Conservation (phyloP, 805 yeast genomes). For the Saccharomycopsis sp. region DNA sequence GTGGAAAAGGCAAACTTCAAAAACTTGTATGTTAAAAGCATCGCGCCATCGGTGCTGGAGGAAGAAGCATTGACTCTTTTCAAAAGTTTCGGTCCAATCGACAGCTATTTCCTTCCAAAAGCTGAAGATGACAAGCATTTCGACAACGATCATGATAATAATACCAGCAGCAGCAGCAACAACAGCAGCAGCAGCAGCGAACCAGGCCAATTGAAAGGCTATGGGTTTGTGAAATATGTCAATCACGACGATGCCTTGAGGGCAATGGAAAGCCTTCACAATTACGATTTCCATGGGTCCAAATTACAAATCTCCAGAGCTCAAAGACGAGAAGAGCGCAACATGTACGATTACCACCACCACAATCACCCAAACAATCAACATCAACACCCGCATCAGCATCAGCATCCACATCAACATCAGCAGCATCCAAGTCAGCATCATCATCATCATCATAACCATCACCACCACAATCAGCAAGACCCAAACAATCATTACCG, state of each 20-base stretch:
- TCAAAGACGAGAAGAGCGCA: constrained; percentile 33
- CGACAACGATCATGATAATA: constrained; percentile 6
- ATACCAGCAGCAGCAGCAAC: background rate
- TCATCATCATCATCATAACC: too few relatives aligned
- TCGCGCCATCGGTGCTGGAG: constrained; percentile 34
- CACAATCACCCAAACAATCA: too few relatives aligned
- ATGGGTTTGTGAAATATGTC: constrained; percentile 46
- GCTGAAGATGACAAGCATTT: constrained; percentile 23
- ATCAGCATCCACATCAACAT: too few relatives aligned
- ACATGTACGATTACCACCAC: constrained; percentile 10
- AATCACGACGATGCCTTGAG: constrained; percentile 40
- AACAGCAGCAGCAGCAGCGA: background rate
- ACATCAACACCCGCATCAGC: too few relatives aligned
- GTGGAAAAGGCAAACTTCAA: constrained; percentile 39
- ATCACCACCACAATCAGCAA: too few relatives aligned
- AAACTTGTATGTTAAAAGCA: constrained; percentile 45
- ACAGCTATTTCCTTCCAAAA: constrained; percentile 45
- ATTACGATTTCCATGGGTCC: constrained; percentile 32
- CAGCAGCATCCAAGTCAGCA: too few relatives aligned
- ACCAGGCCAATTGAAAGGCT: constrained; percentile 30
- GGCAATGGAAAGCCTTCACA: constrained; percentile 42
- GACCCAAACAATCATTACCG: too few relatives aligned
- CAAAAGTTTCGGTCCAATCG: constrained; percentile 38
- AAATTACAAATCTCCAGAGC: constrained; percentile 36
- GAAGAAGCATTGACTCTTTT: constrained; percentile 37